A percentile compares a stretch with the other conserved stretches of the same genome.
These are phyloP conservation scores for Guyanaporus albipodus DNA, from an alignment of 768 basidiomycete species.

Conservation along the genomic window DNA sequence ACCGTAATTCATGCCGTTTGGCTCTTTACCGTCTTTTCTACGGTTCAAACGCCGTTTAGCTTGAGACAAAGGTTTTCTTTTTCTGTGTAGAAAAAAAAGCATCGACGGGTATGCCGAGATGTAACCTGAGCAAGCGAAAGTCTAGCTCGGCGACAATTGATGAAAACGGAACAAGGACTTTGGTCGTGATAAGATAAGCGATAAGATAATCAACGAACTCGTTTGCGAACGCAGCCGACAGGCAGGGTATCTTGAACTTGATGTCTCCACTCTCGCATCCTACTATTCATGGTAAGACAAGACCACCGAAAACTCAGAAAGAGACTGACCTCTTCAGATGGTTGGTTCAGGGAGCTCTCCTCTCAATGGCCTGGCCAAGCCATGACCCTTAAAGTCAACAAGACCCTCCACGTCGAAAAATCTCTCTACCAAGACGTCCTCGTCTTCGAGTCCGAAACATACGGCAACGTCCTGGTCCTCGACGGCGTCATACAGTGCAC, in stretches of 20 bases:
- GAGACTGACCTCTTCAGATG: conserved; percentile 46
- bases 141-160: no score
- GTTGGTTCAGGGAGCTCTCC: conserved; percentile 95
- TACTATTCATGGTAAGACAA: conserved; percentile 44
- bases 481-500: conserved; percentile 97
- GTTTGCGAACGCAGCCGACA: no score
- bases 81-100: no score
- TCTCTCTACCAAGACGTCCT: conserved; percentile 96
- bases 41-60: no score
- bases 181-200: not conserved
- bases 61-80: no score
- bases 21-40: no score
- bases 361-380: conserved; percentile 98
- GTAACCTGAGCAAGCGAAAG: no score
- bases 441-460: conserved; percentile 93
- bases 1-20: no score
- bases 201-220: conserved; percentile 8
- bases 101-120: no score
- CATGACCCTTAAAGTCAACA: conserved; percentile 94
- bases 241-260: no score
- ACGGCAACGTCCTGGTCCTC: conserved; percentile 94
- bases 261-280: conserved; percentile 56
- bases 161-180: no score
- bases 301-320: conserved; percentile 3
- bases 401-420: conserved; percentile 91